These are phyloP conservation scores for Taphrina pruni DNA, from an alignment of 1,139 yeast genomes.

Conservation along the genomic window DNA sequence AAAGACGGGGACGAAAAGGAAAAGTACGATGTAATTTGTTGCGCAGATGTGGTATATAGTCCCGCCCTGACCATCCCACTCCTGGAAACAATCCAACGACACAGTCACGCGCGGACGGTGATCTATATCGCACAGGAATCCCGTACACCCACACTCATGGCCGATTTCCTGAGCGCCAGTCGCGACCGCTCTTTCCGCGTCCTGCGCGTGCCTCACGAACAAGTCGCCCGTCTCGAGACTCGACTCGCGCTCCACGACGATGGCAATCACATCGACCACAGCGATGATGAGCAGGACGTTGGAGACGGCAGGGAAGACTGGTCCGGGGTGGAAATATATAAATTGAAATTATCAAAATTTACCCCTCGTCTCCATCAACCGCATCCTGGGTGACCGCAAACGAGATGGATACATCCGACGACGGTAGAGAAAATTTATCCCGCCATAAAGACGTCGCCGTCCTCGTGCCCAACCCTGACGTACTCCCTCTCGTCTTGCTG, in stretches of 20 bases:
- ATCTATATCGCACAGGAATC: slow-evolving; percentile 31
- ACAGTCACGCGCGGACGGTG: neutral
- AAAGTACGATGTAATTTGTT: neutral
- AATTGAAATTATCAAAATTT: neutral
- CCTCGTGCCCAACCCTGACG: slow-evolving; percentile 13
- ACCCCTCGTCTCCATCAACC: neutral
- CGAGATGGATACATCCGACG: no score
- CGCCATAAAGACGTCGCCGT: slow-evolving; percentile 28
- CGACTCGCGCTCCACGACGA: neutral
- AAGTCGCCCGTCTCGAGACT: slow-evolving; percentile 4
- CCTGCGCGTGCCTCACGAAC: neutral
- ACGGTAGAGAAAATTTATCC: neutral
- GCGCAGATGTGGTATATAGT: slow-evolving; percentile 26
- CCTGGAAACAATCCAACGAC: neutral
- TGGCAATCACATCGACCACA: neutral
- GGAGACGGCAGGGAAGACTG: slow-evolving; percentile 1
- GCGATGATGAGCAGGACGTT: neutral
- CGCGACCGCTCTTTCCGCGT: neutral
- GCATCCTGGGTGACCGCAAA: neutral
- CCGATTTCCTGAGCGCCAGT: neutral
- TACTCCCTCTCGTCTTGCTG: slow-evolving; percentile 1
- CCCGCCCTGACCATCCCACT: slow-evolving; percentile 3
- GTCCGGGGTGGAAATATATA: slow-evolving; percentile 26
- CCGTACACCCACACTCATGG: slow-evolving; percentile 13
- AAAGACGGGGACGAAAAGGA: neutral